Evolutionary conservation across 176 grass and related monocot species (phyloP).

Genomic region (Lolium rigidum): DNA sequence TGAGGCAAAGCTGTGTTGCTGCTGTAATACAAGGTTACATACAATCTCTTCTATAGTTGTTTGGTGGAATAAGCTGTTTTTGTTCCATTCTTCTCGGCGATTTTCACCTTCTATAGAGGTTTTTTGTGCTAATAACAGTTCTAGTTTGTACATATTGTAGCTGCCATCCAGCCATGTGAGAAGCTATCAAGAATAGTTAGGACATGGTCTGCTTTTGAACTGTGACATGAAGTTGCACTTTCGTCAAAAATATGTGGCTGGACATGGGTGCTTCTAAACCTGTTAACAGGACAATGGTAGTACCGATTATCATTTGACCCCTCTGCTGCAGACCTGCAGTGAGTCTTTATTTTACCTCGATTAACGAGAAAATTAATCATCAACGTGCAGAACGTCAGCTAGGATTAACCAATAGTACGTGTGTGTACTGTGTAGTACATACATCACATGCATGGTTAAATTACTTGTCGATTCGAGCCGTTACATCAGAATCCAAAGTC

Average conservation of each 20-base stretch:
- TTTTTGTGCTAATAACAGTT: no score
- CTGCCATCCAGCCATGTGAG: no score
- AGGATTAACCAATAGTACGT: background rate
- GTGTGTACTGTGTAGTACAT: background rate
- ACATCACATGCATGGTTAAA: background rate
- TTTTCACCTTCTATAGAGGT: no score
- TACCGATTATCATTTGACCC: background rate
- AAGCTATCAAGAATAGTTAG: no score
- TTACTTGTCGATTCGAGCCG: background rate
- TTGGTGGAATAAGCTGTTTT: background rate
- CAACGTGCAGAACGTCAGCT: conserved; percentile 29
- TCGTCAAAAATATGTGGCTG: no score
- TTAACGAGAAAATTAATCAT: background rate
- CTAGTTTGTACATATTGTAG: no score
- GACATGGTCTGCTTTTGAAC: no score
- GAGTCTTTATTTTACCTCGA: background rate
- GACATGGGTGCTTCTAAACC: no score
- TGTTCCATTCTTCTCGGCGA: background rate
- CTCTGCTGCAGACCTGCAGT: background rate
- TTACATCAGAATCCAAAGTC: conserved; percentile 24
- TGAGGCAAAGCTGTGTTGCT: background rate
- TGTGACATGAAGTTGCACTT: no score
- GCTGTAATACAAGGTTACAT: background rate
- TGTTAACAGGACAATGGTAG: background rate
- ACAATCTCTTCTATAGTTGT: background rate